Conservation (phyloP, 306 rosid genomes). For the Mimosa bimucronata region DNA sequence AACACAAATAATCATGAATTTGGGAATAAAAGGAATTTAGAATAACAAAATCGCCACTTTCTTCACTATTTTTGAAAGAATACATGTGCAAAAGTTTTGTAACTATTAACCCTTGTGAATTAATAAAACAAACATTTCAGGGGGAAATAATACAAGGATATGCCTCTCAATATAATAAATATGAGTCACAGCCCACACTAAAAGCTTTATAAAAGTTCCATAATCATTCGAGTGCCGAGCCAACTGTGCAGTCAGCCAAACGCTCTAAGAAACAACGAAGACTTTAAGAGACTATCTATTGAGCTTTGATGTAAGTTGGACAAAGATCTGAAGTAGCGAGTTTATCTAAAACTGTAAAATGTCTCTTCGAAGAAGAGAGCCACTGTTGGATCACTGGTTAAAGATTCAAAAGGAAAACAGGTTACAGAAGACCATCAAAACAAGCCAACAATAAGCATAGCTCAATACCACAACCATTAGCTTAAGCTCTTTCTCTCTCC, state of each 20-base stretch:
- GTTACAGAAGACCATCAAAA: background rate
- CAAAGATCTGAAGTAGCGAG: background rate
- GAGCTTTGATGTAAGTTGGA: background rate
- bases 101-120: background rate
- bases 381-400: background rate
- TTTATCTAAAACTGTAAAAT: background rate
- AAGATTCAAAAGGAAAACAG: background rate
- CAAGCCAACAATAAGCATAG: background rate
- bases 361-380: background rate
- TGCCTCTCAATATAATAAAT: background rate
- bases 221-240: background rate
- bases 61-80: background rate
- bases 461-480: background rate
- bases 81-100: background rate
- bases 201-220: background rate
- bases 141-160: background rate
- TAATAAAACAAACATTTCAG: background rate
- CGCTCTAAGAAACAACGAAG: background rate
- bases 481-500: background rate
- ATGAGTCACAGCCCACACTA: background rate
- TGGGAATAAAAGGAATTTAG: background rate
- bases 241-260: background rate
- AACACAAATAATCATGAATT: background rate
- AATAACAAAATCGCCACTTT: background rate
- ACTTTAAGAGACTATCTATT: background rate